A percentile compares a stretch with the other conserved stretches of the same genome.
Evolutionary conservation across 2,329 filamentous ascomycete species (phyloP).

Genomic region (Exophiala sideris): DNA sequence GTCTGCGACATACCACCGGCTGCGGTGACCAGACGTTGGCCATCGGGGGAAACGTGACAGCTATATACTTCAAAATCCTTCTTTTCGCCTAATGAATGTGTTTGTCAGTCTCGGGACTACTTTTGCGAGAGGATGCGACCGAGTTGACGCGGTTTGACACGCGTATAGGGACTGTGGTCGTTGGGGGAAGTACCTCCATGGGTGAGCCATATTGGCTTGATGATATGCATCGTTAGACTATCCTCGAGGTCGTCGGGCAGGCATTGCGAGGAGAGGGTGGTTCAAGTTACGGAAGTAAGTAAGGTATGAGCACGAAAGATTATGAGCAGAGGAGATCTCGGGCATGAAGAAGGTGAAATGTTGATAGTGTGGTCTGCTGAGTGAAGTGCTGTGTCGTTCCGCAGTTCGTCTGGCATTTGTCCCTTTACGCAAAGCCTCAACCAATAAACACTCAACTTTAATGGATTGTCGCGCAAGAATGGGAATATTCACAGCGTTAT

Average conservation of each 20-base stretch:
- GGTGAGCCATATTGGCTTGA: slow-evolving; percentile 93
- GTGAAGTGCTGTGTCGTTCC: neutral
- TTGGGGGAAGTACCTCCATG: slow-evolving; percentile 67
- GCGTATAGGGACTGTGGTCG: slow-evolving; percentile 12
- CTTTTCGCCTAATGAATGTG: slow-evolving; percentile 67
- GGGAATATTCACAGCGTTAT: neutral
- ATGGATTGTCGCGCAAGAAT: no score
- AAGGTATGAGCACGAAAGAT: neutral
- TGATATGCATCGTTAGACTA: slow-evolving; percentile 65
- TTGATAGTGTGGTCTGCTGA: neutral
- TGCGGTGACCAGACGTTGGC: slow-evolving; percentile 84
- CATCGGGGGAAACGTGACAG: slow-evolving; percentile 94
- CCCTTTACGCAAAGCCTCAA: neutral
- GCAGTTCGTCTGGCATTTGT: neutral
- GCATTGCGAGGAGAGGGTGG: slow-evolving; percentile 7
- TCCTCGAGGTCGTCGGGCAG: slow-evolving; percentile 10
- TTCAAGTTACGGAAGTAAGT: neutral
- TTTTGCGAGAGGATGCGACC: slow-evolving; percentile 6
- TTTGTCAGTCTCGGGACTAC: slow-evolving; percentile 4
- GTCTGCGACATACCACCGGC: slow-evolving; percentile 67
- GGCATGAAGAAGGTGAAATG: neutral
- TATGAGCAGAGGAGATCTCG: neutral
- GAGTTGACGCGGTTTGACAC: slow-evolving; percentile 22
- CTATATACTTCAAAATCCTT: slow-evolving; percentile 99
- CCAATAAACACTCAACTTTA: neutral